These are phyloP conservation scores for Gastrodia elata DNA, from an alignment of 106 monocot species.

Conservation along the genomic window DNA sequence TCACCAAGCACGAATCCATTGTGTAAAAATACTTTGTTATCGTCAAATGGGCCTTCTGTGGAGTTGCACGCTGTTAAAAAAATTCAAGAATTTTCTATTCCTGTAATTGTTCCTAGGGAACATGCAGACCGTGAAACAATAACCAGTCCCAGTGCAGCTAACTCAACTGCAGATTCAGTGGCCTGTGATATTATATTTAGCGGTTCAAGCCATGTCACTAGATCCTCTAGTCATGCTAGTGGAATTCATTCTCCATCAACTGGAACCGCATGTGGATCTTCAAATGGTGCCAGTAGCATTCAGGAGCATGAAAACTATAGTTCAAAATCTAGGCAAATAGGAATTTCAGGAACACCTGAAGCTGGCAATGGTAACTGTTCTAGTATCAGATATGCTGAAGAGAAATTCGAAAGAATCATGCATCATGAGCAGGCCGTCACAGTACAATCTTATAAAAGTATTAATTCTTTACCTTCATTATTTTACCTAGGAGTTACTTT, in stretches of 20 bases:
- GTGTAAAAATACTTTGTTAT: slow-evolving; percentile 21
- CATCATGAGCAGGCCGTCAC: slow-evolving; percentile 24
- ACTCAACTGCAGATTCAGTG: background rate
- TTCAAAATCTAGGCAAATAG: slow-evolving; percentile 2
- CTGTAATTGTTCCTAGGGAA: slow-evolving; percentile 50
- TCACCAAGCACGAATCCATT: slow-evolving; percentile 10
- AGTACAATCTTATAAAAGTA: slow-evolving; percentile 30
- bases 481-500: background rate
- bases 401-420: slow-evolving; percentile 39
- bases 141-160: slow-evolving; percentile 15
- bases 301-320: slow-evolving; percentile 16
- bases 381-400: slow-evolving; percentile 18
- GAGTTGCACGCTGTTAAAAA: slow-evolving; percentile 20
- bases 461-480: background rate
- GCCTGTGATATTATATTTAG: slow-evolving; percentile 1
- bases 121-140: slow-evolving; percentile 12
- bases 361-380: slow-evolving; percentile 8
- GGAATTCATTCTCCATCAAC: slow-evolving; percentile 10
- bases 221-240: slow-evolving; percentile 12
- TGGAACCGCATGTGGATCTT: slow-evolving; percentile 12
- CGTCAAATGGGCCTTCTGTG: slow-evolving; percentile 16
- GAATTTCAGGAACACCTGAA: slow-evolving; percentile 14
- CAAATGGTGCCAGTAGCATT: slow-evolving; percentile 11
- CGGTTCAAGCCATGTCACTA: slow-evolving; percentile 10
- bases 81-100: slow-evolving; percentile 28